Evolutionary conservation across 768 basidiomycete genomes (phyloP), one percentile per base, ranked within the genome.

Genomic region (Trametes maxima): DNA sequence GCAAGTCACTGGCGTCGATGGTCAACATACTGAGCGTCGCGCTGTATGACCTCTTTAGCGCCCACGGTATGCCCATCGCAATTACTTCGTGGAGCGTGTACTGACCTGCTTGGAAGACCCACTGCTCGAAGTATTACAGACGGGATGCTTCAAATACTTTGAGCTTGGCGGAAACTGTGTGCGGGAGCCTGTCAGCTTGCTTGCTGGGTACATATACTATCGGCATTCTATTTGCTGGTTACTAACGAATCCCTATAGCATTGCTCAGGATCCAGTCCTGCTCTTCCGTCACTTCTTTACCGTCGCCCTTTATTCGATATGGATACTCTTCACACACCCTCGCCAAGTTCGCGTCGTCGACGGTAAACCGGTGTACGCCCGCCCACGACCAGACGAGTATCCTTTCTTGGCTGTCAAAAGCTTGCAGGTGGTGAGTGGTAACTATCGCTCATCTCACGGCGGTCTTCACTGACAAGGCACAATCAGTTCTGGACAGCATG

Each of bases 121-220:
- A 48, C 76, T 78, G 19, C 83, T 92, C 10, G 79, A 74, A 19
- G 82, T 88, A 0, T 81, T 94, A 35, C 80, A 87, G 56, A 85
- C 80, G 2, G 97, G 96, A 0, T 98, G 97, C 74, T 97, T 99
- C 83, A 94, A 93, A 70, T 99, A 98, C 76, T 97, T 99, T 67
- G 94, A 96, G 72, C 81, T 85, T 5, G 97, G 97, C 14, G 97
- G 97, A 0, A 86, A 93, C 67, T 92, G 92, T 66, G 73, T 98
- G 55, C 80, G 84, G 45, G 97, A 90, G 0, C 97, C 97, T 0
- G 94, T 98, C 10, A 89, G 88, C 10, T 82, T 99, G 4, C 85
- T 99, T 12, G 87, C 94, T 16, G 95, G 86, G 94, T 95, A 69
- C 61, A 86, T 77, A 1, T 13, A 17, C 2, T 17, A 2, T 42